Evolutionary conservation across 2,329 filamentous ascomycete species (phyloP).

Genomic region (Bipolaris sorokiniana): DNA sequence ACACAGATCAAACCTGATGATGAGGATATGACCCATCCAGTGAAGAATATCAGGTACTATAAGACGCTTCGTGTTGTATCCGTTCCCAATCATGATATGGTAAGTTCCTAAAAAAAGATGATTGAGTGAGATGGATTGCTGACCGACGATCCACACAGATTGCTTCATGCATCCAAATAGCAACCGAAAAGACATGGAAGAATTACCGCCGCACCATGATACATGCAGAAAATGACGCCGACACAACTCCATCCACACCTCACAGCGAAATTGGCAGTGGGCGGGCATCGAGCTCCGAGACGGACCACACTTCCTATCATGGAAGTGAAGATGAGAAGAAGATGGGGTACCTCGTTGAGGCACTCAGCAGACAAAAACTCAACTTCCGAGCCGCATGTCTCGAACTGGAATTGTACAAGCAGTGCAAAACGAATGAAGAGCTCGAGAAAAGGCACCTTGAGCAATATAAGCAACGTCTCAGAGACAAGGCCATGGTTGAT

Average conservation of each 20-base stretch:
- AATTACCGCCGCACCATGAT: neutral
- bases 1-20: too few relatives aligned
- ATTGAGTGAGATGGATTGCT: neutral
- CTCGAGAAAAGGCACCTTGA: conserved; percentile 2
- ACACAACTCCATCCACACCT: neutral
- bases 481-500: conserved; percentile 3
- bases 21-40: too few relatives aligned
- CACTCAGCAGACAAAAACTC: neutral
- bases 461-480: neutral
- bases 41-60: too few relatives aligned
- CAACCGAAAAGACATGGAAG: neutral
- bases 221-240: neutral
- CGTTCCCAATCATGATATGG: neutral
- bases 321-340: neutral
- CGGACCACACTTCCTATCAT: neutral
- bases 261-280: neutral
- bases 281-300: neutral
- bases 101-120: neutral
- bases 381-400: neutral
- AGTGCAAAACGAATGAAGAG: neutral
- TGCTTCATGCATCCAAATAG: neutral
- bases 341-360: neutral
- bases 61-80: too few relatives aligned
- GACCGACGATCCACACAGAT: neutral
- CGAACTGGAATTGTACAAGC: neutral